These are phyloP conservation scores for Suillus placidus DNA, from an alignment of 768 basidiomycete genomes.

Conservation along the genomic window DNA sequence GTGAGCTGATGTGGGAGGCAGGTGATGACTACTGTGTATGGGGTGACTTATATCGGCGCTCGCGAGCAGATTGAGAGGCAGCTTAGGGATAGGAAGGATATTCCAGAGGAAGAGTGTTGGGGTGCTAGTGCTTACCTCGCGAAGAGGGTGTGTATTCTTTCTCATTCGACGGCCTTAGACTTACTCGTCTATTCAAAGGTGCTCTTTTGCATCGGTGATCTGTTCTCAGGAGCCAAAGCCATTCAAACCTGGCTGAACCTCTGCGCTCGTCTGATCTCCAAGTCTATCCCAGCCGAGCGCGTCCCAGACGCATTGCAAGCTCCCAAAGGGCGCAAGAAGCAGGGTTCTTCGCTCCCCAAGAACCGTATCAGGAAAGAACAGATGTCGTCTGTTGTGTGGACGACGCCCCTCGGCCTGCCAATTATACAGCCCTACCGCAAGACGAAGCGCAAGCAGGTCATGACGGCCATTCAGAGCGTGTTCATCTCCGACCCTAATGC, in stretches of 20 bases:
- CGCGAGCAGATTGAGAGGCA: conserved; percentile 93
- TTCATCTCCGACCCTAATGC: conserved; percentile 86
- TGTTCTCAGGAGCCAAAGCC: conserved; percentile 88
- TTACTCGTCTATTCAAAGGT: conserved; percentile 42
- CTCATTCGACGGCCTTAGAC: no score
- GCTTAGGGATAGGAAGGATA: conserved; percentile 72
- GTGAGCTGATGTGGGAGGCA: conserved; percentile 24
- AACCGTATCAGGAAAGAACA: conserved; percentile 75
- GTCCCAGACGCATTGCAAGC: conserved; percentile 46
- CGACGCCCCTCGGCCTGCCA: conserved; percentile 91
- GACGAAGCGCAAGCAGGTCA: conserved; percentile 76
- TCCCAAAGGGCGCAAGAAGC: conserved; percentile 9
- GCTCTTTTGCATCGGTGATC: conserved; percentile 82
- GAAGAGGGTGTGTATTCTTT: conserved; percentile 50
- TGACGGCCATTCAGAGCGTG: conserved; percentile 83
- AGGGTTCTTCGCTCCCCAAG: conserved; percentile 23
- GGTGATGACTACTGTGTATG: conserved; percentile 99
- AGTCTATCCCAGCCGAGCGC: conserved; percentile 78
- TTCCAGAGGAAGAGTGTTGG: conserved; percentile 77
- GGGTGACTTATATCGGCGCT: conserved; percentile 94
- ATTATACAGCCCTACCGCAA: conserved; percentile 97
- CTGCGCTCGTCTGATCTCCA: conserved; percentile 82
- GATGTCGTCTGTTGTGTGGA: conserved; percentile 97
- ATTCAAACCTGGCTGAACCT: conserved; percentile 92
- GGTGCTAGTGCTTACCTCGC: conserved; percentile 77